Evolutionary conservation across 345 rosid genomes (phyloP).

Genomic region (Gossypium herbaceum): DNA sequence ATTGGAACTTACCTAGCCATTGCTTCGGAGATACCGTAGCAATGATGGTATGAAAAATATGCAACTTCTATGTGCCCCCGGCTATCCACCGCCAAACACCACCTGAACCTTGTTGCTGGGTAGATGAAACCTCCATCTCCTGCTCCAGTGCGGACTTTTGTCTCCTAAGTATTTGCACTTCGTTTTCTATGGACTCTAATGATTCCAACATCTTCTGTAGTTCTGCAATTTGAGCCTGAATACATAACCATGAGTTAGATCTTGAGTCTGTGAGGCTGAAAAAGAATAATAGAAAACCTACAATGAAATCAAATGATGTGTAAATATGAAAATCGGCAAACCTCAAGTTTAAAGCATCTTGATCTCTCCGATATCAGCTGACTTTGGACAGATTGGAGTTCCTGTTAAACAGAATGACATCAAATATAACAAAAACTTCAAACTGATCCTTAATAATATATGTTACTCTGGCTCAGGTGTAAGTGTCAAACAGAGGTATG

Average conservation of each 20-base stretch:
- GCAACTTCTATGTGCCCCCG: constrained; percentile 31
- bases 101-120: constrained; percentile 70
- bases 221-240: constrained; percentile 87
- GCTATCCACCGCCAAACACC: constrained; percentile 80
- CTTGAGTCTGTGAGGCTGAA: not conserved
- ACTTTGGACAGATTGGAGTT: constrained; percentile 86
- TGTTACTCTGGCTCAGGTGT: not conserved
- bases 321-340: constrained; percentile 17
- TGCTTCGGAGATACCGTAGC: not conserved
- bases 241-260: constrained; percentile 3
- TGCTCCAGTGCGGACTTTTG: constrained; percentile 65
- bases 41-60: not conserved
- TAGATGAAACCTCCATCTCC: constrained; percentile 53
- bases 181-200: constrained; percentile 61
- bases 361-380: constrained; percentile 89
- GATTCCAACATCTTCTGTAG: constrained; percentile 81
- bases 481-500: not conserved
- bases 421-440: constrained; percentile 4
- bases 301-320: not conserved
- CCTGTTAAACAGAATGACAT: constrained; percentile 41
- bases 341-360: constrained; percentile 98
- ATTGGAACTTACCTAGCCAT: constrained; percentile 1
- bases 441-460: not conserved
- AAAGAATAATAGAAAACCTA: not conserved
- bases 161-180: constrained; percentile 75